A percentile compares a stretch with the other conserved stretches of the same genome.
These are phyloP conservation scores for Fusarium annulatum DNA, from an alignment of 2,329 filamentous ascomycete species.

Conservation along the genomic window DNA sequence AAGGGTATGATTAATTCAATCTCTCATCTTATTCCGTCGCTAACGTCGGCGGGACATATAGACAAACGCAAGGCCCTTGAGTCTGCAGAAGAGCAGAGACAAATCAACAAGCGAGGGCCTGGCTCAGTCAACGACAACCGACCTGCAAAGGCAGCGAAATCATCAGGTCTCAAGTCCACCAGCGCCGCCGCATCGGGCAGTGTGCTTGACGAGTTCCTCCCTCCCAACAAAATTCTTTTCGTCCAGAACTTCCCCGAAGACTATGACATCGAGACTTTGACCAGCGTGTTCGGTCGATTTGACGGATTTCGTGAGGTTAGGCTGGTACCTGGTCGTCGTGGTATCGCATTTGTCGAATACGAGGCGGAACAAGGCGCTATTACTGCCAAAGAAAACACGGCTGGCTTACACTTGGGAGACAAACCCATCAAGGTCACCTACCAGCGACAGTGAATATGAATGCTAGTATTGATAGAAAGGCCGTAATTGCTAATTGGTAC, in stretches of 20 bases:
- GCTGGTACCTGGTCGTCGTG: conserved; percentile 84
- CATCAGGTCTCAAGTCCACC: conserved; percentile 78
- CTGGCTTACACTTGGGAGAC: conserved; percentile 80
- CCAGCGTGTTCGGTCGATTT: conserved; percentile 85
- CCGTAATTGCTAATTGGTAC: not conserved
- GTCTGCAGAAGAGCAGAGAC: conserved; percentile 80
- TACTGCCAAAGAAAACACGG: conserved; percentile 91
- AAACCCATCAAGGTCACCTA: conserved; percentile 95
- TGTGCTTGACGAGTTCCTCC: conserved; percentile 96
- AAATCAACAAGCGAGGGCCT: conserved; percentile 75
- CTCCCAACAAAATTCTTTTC: conserved; percentile 97
- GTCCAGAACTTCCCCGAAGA: conserved; percentile 91
- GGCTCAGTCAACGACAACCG: conserved; percentile 63
- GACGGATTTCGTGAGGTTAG: conserved; percentile 95
- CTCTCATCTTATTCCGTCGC: not conserved
- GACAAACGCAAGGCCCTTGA: conserved; percentile 85
- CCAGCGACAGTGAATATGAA: conserved; percentile 78
- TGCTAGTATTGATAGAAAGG: not conserved
- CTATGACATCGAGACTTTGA: conserved; percentile 83
- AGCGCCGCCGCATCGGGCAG: conserved; percentile 74
- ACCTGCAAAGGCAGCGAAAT: conserved; percentile 72
- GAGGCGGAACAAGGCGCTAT: conserved; percentile 90
- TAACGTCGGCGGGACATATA: conserved; percentile 44
- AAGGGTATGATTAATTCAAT: conserved; percentile 72
- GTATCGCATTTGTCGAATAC: conserved; percentile 97